Percentiles rank a stretch among this genome's conserved stretches.
Conservation (phyloP, 352 stramenopile species). For the Stramenopiles sp. region DNA sequence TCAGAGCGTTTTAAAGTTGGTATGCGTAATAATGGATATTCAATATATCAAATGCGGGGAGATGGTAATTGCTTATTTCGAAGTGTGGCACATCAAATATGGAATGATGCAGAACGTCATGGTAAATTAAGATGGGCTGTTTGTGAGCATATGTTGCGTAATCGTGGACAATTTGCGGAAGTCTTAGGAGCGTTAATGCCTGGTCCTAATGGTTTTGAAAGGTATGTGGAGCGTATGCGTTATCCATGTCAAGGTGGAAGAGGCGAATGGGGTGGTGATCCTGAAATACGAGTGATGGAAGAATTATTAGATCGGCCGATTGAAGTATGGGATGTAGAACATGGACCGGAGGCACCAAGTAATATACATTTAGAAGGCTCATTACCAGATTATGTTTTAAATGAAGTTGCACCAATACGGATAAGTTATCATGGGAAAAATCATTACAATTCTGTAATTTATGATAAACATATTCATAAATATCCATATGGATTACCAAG, state of each 20-base stretch:
- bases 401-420: slow-evolving; percentile 11
- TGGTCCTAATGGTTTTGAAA: background rate
- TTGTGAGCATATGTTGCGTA: background rate
- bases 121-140: background rate
- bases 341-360: background rate
- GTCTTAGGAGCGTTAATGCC: background rate
- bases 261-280: slow-evolving; percentile 6
- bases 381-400: background rate
- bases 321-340: background rate
- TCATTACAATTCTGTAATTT: slow-evolving; percentile 19
- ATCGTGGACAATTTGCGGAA: background rate
- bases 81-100: slow-evolving; percentile 13
- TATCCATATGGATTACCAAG: background rate
- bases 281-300: background rate
- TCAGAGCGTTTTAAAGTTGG: background rate
- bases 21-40: background rate
- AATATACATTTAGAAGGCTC: background rate
- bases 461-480: background rate
- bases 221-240: background rate
- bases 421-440: slow-evolving; percentile 19
- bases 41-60: slow-evolving; percentile 4
- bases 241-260: background rate
- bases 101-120: background rate
- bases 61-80: slow-evolving; percentile 12
- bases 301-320: background rate